Percentiles rank a stretch among this genome's conserved stretches.
Conservation (phyloP, 2,329 filamentous ascomycete genomes). For the Dissoconium aciculare region DNA sequence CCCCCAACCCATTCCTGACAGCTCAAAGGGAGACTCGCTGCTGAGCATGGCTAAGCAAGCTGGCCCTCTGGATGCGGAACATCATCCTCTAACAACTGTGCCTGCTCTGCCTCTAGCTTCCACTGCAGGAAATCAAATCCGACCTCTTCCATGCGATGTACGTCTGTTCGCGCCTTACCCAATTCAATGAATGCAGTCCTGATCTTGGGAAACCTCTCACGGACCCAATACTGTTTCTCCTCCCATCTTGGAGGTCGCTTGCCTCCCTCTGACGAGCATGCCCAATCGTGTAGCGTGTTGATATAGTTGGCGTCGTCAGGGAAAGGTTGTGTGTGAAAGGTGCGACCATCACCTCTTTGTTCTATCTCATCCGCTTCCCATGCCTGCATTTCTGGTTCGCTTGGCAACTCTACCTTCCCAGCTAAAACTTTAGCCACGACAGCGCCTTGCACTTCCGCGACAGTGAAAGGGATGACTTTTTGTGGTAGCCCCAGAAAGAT, state of each 20-base stretch:
- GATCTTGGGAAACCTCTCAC: slow-evolving; percentile 52
- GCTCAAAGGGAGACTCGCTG: no score
- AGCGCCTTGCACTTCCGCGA: slow-evolving; percentile 65
- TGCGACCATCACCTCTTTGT: slow-evolving; percentile 30
- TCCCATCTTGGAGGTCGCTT: slow-evolving; percentile 60
- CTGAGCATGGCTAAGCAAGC: no score
- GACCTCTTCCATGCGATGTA: slow-evolving; percentile 54
- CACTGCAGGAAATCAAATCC: slow-evolving; percentile 33
- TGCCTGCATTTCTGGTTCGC: slow-evolving; percentile 45
- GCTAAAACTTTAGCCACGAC: slow-evolving; percentile 65
- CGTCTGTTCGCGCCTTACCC: slow-evolving; percentile 42
- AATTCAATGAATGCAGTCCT: slow-evolving; percentile 54
- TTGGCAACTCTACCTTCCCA: slow-evolving; percentile 51
- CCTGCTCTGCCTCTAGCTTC: no score
- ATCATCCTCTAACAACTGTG: no score
- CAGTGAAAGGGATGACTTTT: slow-evolving; percentile 74
- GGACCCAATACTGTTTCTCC: slow-evolving; percentile 55
- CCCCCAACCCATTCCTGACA: no score
- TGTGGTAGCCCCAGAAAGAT: slow-evolving; percentile 63
- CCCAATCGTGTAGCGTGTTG: slow-evolving; percentile 53
- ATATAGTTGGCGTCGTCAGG: slow-evolving; percentile 55
- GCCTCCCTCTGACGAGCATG: slow-evolving; percentile 27
- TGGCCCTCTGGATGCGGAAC: no score
- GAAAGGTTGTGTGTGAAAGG: slow-evolving; percentile 42
- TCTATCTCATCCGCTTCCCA: slow-evolving; percentile 44